Evolutionary conservation across 2,329 filamentous ascomycete species (phyloP).

Genomic region (Aspergillus nomiae): DNA sequence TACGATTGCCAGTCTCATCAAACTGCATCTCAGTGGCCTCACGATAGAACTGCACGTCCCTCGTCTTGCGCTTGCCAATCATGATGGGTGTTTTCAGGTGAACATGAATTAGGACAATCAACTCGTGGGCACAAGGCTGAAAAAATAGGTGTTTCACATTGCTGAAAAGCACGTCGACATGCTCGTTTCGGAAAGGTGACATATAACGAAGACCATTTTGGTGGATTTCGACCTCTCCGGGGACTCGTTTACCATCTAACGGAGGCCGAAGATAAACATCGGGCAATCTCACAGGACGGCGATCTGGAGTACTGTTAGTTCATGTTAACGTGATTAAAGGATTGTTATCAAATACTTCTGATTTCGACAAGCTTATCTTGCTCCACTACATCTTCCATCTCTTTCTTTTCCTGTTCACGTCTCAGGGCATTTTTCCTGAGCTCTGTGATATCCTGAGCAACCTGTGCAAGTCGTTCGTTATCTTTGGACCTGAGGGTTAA

Average conservation of each 20-base stretch:
- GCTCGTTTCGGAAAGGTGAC: constrained; percentile 75
- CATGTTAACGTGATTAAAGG: background rate
- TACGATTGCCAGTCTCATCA: constrained; percentile 96
- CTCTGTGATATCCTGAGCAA: constrained; percentile 90
- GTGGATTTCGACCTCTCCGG: constrained; percentile 95
- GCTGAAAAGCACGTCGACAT: constrained; percentile 94
- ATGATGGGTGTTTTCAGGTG: constrained; percentile 98
- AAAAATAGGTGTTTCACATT: constrained; percentile 99
- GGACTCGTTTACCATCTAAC: constrained; percentile 94
- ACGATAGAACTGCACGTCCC: constrained; percentile 96
- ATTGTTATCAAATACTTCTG: constrained; percentile 65
- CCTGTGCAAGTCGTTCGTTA: constrained; percentile 83
- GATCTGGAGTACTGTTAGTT: constrained; percentile 64
- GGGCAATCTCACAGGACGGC: constrained; percentile 84
- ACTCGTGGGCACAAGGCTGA: constrained; percentile 92
- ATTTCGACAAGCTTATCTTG: constrained; percentile 97
- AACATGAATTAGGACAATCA: constrained; percentile 97
- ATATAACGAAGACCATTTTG: constrained; percentile 98
- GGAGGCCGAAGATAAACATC: constrained; percentile 95
- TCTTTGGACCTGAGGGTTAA: constrained; percentile 93
- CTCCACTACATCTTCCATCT: constrained; percentile 98
- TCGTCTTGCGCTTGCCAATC: constrained; percentile 98
- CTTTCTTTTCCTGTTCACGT: constrained; percentile 97
- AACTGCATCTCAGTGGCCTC: constrained; percentile 99
- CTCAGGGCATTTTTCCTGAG: constrained; percentile 91